These are phyloP conservation scores for Microcyclospora tardicrescens DNA, from an alignment of 2,329 filamentous ascomycete species.

Conservation along the genomic window DNA sequence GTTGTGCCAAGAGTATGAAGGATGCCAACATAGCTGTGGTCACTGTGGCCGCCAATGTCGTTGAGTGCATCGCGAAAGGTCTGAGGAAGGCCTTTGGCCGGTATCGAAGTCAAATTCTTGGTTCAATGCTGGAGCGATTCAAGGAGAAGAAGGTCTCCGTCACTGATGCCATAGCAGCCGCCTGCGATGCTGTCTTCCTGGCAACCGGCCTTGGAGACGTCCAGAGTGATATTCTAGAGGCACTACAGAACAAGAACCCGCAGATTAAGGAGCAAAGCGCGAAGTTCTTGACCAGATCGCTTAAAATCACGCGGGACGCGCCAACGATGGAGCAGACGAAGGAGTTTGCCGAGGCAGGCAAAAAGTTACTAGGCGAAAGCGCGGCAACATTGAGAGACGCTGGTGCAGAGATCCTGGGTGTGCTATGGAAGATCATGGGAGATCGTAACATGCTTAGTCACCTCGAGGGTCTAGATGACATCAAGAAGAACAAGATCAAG, in stretches of 20 bases:
- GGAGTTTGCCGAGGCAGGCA: conserved; percentile 72
- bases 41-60: conserved; percentile 81
- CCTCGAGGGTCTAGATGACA: conserved; percentile 85
- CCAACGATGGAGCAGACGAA: conserved; percentile 75
- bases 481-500: conserved; percentile 88
- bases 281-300: conserved; percentile 79
- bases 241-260: conserved; percentile 85
- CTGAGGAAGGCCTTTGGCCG: conserved; percentile 65
- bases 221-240: conserved; percentile 79
- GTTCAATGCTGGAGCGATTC: conserved; percentile 82
- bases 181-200: conserved; percentile 59
- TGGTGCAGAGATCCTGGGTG: conserved; percentile 83
- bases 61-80: conserved; percentile 79
- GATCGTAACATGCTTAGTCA: conserved; percentile 91
- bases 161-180: conserved; percentile 73
- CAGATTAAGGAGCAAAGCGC: conserved; percentile 94
- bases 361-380: conserved; percentile 81
- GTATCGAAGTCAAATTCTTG: conserved; percentile 68
- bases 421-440: conserved; percentile 96
- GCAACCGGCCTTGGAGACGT: conserved; percentile 67
- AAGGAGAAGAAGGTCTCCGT: conserved; percentile 95
- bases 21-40: conserved; percentile 95
- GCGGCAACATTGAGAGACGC: conserved; percentile 75
- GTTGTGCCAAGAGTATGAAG: conserved; percentile 93
- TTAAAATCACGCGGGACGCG: conserved; percentile 70